Evolutionary conservation across 2,329 filamentous ascomycete genomes (phyloP), one percentile per base, ranked within the genome.

Genomic region (Harringtonia aguacate): DNA sequence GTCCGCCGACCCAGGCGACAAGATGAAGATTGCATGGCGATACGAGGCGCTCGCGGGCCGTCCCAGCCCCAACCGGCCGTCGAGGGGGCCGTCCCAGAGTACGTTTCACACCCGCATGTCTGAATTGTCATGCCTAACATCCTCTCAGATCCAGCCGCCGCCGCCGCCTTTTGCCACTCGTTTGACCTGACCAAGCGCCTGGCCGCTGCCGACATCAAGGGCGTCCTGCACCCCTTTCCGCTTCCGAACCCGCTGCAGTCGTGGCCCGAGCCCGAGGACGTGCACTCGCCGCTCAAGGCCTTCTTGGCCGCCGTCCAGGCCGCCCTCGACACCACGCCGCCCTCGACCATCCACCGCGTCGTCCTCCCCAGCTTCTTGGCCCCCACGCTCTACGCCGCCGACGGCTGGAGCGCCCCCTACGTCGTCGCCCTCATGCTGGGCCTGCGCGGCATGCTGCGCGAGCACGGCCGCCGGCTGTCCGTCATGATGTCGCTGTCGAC

Each of bases 11-110:
- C 56, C 63, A 3, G 70, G 72, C 14, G 84, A 90, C 50, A 89
- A 82, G 62, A 97, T 98, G 92, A 97, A 95, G 67, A 98, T 98
- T 67, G 92, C 92, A 4, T 98, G 92, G 92, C 76, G 92, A 61
- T 98, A 98, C 65, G 89, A 97, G 62, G 76, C 79, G 29, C 63
- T 97, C 43, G 84, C 49, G 7, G 22, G 44, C 4, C 45, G 39
- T 29, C 29, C 47, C 31, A 41, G 39, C 8, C n/a, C 43, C 8
- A 21, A 18, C 15, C 7, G 39, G 4, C 17, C 28, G 5, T n/a
- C 30, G 14, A 33, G 36, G 18, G 27, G 46, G 4, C 21, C 38
- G 14, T 15, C 15, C 27, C 40, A 21, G 29, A 14, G 36, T 10
- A 17, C 15, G 21, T 31, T n/a, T 15, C n/a, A 3, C 21, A 24